phyloP scores from a whole-genome alignment of 2,329 filamentous ascomycete genomes.

The Claviceps paspali region DNA sequence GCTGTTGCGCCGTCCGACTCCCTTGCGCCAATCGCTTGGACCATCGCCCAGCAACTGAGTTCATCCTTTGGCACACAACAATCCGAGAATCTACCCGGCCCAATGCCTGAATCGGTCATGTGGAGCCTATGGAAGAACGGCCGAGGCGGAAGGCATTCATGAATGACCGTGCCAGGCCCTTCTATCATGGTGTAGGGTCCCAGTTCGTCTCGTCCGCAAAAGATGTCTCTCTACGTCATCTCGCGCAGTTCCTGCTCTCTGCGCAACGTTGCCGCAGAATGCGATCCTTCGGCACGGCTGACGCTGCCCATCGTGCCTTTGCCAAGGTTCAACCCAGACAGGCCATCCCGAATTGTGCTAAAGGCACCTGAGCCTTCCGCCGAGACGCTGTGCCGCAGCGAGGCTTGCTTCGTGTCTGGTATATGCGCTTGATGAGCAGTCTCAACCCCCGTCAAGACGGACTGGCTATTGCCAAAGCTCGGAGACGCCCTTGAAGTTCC shows the following conservation, averaged over 20 bases:
- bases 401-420: constrained; percentile 19
- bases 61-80: constrained; percentile 1
- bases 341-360: constrained; percentile 30
- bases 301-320: constrained; percentile 26
- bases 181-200: constrained; percentile 19
- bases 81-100: background rate
- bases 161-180: constrained; percentile 13
- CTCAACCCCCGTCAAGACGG: constrained; percentile 45
- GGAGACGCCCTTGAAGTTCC: constrained; percentile 24
- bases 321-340: constrained; percentile 32
- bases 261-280: constrained; percentile 11
- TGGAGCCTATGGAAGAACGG: background rate
- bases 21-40: constrained; percentile 2
- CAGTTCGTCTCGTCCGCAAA: constrained; percentile 13
- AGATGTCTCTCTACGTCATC: constrained; percentile 31
- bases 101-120: background rate
- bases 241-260: constrained; percentile 28
- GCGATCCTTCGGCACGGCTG: constrained; percentile 13
- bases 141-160: constrained; percentile 1
- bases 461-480: constrained; percentile 26
- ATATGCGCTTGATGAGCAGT: constrained; percentile 38
- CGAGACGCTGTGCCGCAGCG: constrained; percentile 29
- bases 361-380: constrained; percentile 30
- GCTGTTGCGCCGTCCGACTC: background rate
- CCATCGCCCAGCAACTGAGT: constrained; percentile 6